Evolutionary conservation across 345 rosid species (phyloP), one percentile per base, ranked within the genome.

Genomic region (Gossypium herbaceum): DNA sequence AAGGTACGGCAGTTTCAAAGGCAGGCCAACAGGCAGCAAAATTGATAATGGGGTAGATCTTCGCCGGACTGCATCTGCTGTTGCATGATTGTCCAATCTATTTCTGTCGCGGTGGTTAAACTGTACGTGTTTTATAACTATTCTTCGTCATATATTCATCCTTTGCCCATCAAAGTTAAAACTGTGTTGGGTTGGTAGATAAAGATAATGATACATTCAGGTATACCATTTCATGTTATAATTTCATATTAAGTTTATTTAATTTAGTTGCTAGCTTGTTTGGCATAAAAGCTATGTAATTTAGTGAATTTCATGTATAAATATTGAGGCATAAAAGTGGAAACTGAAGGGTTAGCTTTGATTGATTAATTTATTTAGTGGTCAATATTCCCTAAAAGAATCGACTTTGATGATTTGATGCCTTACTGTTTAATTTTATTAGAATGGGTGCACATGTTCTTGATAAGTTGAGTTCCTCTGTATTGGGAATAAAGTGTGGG

Each of bases 1-100:
- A 79, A 88, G 97, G 77, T 89, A 89, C 73, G 90, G 96, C 58
- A 95, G 99, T 74, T 93, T 95, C 81, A 91, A 93, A 78, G 97
- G 88, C 68, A 84, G 81, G 78, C 85, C 82, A 9, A 79, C 86
- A 20, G 79, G 86, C 65, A 91, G 87, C 52, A 91, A 89, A 72
- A 76, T 86, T 55, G 80, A 80, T 84, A 84, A 80, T 27, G 92
- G 80, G 15, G 82, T 82, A 75, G 93, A 91, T 82, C 90, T 84
- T 12, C 92, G 99, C 7, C 90, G 97, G 4, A 87, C 96, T 60
- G 61, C 96, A 77, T 91, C 96, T 45, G 90, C 97, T 0, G 91
- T 86, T 75, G 86, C 81, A 52, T 92, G 90, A 90, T 72, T 69
- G 54, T 68, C 73, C 59, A 29, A 22, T 22, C 29, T 34, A 34